These are phyloP conservation scores for Suillus cothurnatus DNA, from an alignment of 768 basidiomycete genomes.

Conservation along the genomic window DNA sequence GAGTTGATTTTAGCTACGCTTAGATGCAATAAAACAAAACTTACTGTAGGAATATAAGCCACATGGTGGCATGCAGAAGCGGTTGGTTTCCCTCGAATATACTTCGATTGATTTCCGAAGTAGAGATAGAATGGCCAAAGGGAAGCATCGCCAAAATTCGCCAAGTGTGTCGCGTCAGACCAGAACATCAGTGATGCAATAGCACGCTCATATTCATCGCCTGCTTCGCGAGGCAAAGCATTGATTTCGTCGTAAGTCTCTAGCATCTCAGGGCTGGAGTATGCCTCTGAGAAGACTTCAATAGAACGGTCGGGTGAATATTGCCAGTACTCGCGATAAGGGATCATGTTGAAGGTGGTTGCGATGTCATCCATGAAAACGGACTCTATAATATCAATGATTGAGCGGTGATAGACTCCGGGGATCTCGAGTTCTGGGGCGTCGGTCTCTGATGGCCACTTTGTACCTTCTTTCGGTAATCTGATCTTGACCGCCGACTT, in stretches of 20 bases:
- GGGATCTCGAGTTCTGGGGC: no score
- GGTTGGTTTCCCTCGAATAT: constrained; percentile 12
- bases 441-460: no score
- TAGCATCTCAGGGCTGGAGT: neutral
- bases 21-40: neutral
- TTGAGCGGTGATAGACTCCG: no score
- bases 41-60: constrained; percentile 16
- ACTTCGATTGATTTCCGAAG: no score
- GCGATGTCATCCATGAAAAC: neutral
- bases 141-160: constrained; percentile 16
- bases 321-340: constrained; percentile 5
- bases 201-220: constrained; percentile 10
- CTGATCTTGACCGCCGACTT: constrained; percentile 21
- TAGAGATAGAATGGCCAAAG: constrained; percentile 22
- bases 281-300: constrained; percentile 7
- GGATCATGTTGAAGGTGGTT: constrained; percentile 8
- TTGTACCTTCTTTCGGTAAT: neutral
- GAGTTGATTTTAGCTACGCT: constrained; percentile 5
- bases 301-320: neutral
- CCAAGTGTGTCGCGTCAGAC: constrained; percentile 26
- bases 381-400: constrained; percentile 10
- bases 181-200: constrained; percentile 4
- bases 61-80: constrained; percentile 14
- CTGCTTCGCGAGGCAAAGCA: no score
- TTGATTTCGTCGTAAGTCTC: neutral